A percentile compares a stretch with the other conserved stretches of the same genome.
Evolutionary conservation across 2,329 filamentous ascomycete species (phyloP).

Genomic region (Madurella mycetomatis): DNA sequence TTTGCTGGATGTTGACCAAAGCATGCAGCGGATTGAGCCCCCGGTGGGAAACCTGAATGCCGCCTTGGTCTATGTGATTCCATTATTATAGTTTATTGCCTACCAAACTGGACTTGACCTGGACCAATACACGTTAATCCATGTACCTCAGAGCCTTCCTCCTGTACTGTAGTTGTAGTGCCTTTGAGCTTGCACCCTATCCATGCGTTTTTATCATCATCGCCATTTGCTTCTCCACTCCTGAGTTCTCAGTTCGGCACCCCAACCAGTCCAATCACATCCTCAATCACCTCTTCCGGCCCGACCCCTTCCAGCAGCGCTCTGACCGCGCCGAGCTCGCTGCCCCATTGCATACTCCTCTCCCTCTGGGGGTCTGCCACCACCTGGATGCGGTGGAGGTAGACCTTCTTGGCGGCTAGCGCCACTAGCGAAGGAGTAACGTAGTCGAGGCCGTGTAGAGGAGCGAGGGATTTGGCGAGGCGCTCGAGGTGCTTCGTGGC

Average conservation of each 20-base stretch:
- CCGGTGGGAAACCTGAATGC: too few relatives aligned
- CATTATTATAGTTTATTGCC: too few relatives aligned
- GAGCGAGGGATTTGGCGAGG: conserved; percentile 68
- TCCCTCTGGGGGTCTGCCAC: conserved; percentile 62
- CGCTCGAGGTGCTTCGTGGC: conserved; percentile 74
- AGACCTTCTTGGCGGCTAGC: conserved; percentile 81
- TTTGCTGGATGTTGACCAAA: background rate
- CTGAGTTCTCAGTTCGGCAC: conserved; percentile 46
- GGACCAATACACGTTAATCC: too few relatives aligned
- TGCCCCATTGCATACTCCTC: conserved; percentile 90
- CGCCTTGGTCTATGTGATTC: too few relatives aligned
- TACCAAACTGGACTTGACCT: too few relatives aligned
- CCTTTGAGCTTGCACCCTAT: background rate
- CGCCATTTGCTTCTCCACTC: background rate
- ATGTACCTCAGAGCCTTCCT: too few relatives aligned
- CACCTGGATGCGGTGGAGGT: conserved; percentile 75
- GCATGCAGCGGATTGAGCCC: too few relatives aligned
- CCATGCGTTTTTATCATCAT: background rate
- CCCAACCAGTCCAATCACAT: conserved; percentile 55
- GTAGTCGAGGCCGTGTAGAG: conserved; percentile 75
- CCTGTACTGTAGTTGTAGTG: too few relatives aligned
- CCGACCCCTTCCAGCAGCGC: conserved; percentile 59
- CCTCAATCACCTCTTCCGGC: conserved; percentile 60
- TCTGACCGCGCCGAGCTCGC: conserved; percentile 65
- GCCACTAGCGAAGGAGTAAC: conserved; percentile 79